Evolutionary conservation across 2,329 filamentous ascomycete species (phyloP).

Genomic region (Atkinsonella texensis): DNA sequence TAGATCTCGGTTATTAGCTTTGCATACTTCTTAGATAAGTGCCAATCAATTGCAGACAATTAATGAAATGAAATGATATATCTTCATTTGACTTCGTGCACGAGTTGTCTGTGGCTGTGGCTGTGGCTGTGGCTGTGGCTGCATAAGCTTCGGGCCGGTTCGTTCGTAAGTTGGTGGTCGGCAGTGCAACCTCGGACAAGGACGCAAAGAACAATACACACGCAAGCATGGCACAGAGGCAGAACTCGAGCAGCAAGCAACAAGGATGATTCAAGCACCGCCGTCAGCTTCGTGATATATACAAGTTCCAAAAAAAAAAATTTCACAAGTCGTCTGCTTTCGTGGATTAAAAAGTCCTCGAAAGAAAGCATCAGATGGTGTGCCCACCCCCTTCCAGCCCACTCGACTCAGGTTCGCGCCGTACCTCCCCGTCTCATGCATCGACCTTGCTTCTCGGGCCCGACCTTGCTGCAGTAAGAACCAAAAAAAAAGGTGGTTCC

Average conservation of each 20-base stretch:
- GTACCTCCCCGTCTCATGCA: background rate
- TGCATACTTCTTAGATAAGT: too few relatives aligned
- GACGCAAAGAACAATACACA: background rate
- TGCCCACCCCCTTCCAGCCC: background rate
- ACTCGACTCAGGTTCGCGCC: background rate
- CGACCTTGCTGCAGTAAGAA: background rate
- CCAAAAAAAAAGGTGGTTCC: background rate
- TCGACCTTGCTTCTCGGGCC: background rate
- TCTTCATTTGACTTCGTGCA: background rate
- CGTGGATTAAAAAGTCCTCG: background rate
- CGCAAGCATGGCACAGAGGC: background rate
- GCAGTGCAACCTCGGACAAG: too few relatives aligned
- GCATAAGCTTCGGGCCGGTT: background rate
- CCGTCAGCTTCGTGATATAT: conserved; percentile 14
- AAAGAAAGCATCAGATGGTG: background rate
- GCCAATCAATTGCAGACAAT: too few relatives aligned
- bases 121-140: background rate
- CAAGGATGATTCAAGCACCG: conserved; percentile 7
- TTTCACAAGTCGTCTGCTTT: background rate
- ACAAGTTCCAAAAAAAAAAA: conserved; percentile 7
- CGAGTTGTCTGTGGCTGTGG: too few relatives aligned
- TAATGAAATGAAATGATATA: background rate
- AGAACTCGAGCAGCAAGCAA: background rate
- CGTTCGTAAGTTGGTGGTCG: too few relatives aligned
- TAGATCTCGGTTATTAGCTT: too few relatives aligned